Percentiles rank a stretch among this genome's conserved stretches.
Conservation (phyloP, 331 rosid genomes). For the Pyrus hybrid region DNA sequence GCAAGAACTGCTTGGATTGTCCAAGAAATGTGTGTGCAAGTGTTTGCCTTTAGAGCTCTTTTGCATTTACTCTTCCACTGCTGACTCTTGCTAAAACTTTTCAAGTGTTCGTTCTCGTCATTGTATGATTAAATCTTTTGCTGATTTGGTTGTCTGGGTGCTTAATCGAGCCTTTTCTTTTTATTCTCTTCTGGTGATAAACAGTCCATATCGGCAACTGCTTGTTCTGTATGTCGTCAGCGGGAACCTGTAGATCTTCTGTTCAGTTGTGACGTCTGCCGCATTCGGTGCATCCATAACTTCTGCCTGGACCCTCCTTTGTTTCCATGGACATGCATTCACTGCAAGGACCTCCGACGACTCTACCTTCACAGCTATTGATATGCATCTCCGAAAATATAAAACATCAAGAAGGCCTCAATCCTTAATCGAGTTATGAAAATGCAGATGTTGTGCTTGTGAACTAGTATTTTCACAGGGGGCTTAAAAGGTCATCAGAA, state of each 20-base stretch:
- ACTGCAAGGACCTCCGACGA: conserved; percentile 65
- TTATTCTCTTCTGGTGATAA: background rate
- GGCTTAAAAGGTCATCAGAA: background rate
- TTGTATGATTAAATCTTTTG: conserved; percentile 12
- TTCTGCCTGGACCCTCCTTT: conserved; percentile 87
- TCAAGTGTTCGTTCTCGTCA: background rate
- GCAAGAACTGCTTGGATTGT: no score
- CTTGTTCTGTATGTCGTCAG: conserved; percentile 52
- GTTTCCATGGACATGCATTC: conserved; percentile 70
- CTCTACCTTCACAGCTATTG: conserved; percentile 27
- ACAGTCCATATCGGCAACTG: conserved; percentile 33
- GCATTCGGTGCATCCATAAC: conserved; percentile 52
- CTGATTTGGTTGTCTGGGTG: background rate
- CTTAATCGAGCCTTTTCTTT: conserved; percentile 14
- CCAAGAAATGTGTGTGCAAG: background rate
- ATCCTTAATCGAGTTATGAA: background rate
- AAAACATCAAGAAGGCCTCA: background rate
- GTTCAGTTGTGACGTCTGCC: conserved; percentile 62
- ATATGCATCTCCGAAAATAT: background rate
- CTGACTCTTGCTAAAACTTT: conserved; percentile 2
- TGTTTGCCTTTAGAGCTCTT: background rate
- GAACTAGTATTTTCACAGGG: background rate
- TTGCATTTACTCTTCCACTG: background rate
- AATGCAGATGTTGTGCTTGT: background rate
- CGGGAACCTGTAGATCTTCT: conserved; percentile 76